A percentile compares a stretch with the other conserved stretches of the same genome.
phyloP scores from a whole-genome alignment of 2,329 filamentous ascomycete species.

The Leptodontidium sp. region DNA sequence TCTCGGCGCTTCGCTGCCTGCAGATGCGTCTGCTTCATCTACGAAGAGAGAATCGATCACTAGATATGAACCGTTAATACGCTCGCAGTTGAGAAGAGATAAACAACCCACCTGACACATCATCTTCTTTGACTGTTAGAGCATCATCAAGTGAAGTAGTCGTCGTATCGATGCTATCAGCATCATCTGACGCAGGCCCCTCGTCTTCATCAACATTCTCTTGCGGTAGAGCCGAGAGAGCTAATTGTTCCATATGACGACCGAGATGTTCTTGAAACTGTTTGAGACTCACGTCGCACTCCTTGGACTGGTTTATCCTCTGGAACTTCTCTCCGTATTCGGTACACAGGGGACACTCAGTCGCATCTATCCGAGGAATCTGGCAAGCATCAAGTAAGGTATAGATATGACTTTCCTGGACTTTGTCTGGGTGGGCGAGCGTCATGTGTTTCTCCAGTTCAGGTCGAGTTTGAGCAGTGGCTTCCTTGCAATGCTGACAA shows the following conservation, averaged over 20 bases:
- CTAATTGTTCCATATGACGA: not conserved
- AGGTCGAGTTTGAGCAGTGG: not conserved
- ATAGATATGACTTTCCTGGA: not conserved
- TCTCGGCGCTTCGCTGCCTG: too few species aligned
- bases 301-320: not conserved
- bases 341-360: not conserved
- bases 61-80: too few species aligned
- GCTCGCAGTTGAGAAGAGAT: too few species aligned
- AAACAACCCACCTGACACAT: not conserved
- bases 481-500: not conserved
- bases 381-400: not conserved
- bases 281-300: not conserved
- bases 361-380: not conserved
- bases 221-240: not conserved
- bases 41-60: too few species aligned
- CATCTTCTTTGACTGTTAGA: not conserved
- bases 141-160: not conserved
- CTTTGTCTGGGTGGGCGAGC: not conserved
- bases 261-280: not conserved
- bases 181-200: not conserved
- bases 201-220: not conserved
- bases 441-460: not conserved
- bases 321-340: not conserved
- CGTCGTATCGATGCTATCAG: not conserved
- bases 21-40: too few species aligned